Evolutionary conservation across 176 grass and related monocot genomes (phyloP), one percentile per base, ranked within the genome.

Genomic region (Lolium rigidum): DNA sequence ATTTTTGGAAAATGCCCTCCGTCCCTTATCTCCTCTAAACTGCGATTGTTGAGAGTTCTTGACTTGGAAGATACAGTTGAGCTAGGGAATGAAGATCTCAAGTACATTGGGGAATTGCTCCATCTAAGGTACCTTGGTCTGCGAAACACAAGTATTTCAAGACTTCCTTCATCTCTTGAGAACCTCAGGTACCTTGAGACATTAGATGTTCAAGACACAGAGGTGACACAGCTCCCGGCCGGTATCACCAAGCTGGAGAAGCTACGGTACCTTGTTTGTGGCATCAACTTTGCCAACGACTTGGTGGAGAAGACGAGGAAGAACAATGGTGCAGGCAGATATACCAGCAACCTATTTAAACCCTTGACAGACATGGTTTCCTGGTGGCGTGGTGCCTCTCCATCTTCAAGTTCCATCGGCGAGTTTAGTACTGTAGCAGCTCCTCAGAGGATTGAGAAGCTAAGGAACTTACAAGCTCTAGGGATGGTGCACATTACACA

Each of bases 171-270:
- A 18, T 88, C 90, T 2, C 18, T 93, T 47, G 66, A 73, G 35
- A 89, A 87, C 24, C 80, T 93, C 12, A 59, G 49, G 28, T 79
- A 49, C 16, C 70, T 93, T 46, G 84, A 93, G 77, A 76, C 87
- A 44, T 63, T 93, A 4, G 84, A 87, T 21, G 57, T 87, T 20
- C 67, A 82, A 73, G 85, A 87, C 48, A 82, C 80, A 3, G 2
- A 37, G 12, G 44, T 83, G 22, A 83, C 17, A 31, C 3, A 52
- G 12, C 70, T 91, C 2, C 87, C 80, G 0, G 1, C 12, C 2
- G 79, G 85, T 1, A 13, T 81, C 11, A 38, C 37, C 38, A 87
- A 85, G 7, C 85, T 93, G 14, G 55, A 82, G 70, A 87, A 65
- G 21, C 15, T 93, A 6, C 50, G 18, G 0, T 74, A 85, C 67